Conservation (phyloP, 495 filamentous ascomycete species). For the Massariosphaeria phaeospora region DNA sequence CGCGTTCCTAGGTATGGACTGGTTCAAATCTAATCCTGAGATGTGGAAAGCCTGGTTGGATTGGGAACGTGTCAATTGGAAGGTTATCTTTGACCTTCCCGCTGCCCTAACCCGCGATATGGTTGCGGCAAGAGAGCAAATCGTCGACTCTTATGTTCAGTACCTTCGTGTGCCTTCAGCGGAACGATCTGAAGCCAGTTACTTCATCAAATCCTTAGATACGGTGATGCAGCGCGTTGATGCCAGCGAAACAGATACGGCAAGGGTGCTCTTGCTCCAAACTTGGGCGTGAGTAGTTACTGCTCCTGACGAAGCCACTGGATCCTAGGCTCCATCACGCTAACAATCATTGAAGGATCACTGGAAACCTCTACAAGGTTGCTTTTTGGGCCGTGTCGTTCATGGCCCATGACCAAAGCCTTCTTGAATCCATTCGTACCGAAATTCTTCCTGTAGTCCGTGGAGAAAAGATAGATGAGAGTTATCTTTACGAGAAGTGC, state of each 20-base stretch:
- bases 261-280: neutral
- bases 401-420: neutral
- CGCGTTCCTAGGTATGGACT: neutral
- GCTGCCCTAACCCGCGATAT: neutral
- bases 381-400: slow-evolving; percentile 5
- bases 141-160: neutral
- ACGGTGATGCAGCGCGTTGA: neutral
- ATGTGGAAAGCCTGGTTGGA: neutral
- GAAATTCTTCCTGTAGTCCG: neutral
- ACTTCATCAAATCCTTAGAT: slow-evolving; percentile 1
- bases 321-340: neutral
- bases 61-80: slow-evolving; percentile 13
- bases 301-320: neutral
- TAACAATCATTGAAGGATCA: neutral
- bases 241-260: slow-evolving; percentile 1
- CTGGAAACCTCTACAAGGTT: slow-evolving; percentile 15
- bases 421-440: neutral
- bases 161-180: neutral
- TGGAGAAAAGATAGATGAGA: neutral
- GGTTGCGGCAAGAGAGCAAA: neutral
- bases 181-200: neutral
- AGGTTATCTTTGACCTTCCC: slow-evolving; percentile 1
- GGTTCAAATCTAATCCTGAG: neutral
- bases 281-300: slow-evolving; percentile 15
- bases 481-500: slow-evolving; percentile 1